Conservation (phyloP, 73 alveolate genomes). For the Urostyla sp. region DNA sequence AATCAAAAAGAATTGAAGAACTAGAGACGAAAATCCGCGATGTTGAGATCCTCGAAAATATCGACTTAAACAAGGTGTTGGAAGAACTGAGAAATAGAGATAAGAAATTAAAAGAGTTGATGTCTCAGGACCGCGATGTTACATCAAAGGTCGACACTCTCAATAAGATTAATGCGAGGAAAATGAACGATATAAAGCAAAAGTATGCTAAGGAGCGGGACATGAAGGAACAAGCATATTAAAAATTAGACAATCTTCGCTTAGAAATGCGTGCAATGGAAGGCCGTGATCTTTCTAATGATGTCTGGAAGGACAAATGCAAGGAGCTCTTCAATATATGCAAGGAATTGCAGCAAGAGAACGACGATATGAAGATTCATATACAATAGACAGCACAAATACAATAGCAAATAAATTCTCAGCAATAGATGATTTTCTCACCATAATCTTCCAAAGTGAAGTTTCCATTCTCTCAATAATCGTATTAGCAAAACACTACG, state of each 20-base stretch:
- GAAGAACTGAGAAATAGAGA: slow-evolving; percentile 67
- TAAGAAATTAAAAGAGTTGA: slow-evolving; percentile 46
- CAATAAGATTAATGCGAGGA: slow-evolving; percentile 36
- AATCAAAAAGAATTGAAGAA: slow-evolving; percentile 68
- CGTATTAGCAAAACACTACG: slow-evolving; percentile 8
- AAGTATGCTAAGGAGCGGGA: slow-evolving; percentile 35
- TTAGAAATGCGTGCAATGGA: slow-evolving; percentile 61
- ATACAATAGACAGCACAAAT: background rate
- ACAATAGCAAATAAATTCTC: too few relatives aligned
- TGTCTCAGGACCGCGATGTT: slow-evolving; percentile 20
- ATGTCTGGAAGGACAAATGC: slow-evolving; percentile 65
- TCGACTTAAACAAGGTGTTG: slow-evolving; percentile 64
- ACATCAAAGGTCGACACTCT: slow-evolving; percentile 22
- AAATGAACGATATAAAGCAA: slow-evolving; percentile 29
- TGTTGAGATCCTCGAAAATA: slow-evolving; percentile 70
- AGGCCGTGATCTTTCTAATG: slow-evolving; percentile 42
- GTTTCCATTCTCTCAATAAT: background rate
- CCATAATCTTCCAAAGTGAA: slow-evolving; percentile 1
- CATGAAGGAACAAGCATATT: slow-evolving; percentile 36
- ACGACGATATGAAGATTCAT: slow-evolving; percentile 9
- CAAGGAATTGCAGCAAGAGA: slow-evolving; percentile 57
- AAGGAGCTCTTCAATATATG: slow-evolving; percentile 62
- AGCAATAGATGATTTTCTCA: background rate
- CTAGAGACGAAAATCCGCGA: slow-evolving; percentile 70
- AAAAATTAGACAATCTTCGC: slow-evolving; percentile 38